Conservation (phyloP, 805 yeast species). For the Lipomyces mesembrius region DNA sequence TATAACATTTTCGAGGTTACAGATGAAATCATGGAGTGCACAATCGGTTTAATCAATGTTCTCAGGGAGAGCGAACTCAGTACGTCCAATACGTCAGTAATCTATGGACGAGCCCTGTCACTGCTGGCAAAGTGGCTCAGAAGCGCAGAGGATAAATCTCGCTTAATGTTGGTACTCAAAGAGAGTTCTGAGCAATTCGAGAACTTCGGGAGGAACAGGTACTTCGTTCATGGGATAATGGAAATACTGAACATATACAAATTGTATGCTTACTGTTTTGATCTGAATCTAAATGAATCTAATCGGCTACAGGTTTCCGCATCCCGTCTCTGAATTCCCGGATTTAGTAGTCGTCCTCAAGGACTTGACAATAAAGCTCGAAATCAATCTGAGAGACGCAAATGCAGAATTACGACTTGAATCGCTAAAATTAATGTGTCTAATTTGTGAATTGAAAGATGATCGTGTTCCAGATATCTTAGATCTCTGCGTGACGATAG, state of each 20-base stretch:
- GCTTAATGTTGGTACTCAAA: background rate
- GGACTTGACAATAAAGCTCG: constrained; percentile 2
- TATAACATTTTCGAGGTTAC: constrained; percentile 7
- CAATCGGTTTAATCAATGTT: constrained; percentile 2
- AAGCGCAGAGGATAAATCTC: background rate
- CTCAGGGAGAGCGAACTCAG: background rate
- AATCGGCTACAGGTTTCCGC: background rate
- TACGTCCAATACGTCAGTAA: background rate
- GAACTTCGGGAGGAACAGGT: constrained; percentile 5
- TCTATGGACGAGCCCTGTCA: constrained; percentile 16
- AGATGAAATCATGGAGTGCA: constrained; percentile 4
- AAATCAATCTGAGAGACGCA: background rate
- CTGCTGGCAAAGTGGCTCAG: constrained; percentile 14
- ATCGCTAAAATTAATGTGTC: constrained; percentile 46
- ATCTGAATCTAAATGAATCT: background rate
- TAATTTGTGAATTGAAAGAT: constrained; percentile 42
- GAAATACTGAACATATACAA: background rate
- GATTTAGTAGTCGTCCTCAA: background rate
- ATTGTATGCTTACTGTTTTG: background rate
- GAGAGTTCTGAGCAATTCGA: background rate
- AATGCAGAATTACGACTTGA: constrained; percentile 20
- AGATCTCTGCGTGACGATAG: constrained; percentile 63
- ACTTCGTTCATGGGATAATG: constrained; percentile 6
- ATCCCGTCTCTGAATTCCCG: background rate
- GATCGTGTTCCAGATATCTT: constrained; percentile 50